Evolutionary conservation across 345 rosid genomes (phyloP), one percentile per base, ranked within the genome.

Genomic region (Corchorus capsularis): DNA sequence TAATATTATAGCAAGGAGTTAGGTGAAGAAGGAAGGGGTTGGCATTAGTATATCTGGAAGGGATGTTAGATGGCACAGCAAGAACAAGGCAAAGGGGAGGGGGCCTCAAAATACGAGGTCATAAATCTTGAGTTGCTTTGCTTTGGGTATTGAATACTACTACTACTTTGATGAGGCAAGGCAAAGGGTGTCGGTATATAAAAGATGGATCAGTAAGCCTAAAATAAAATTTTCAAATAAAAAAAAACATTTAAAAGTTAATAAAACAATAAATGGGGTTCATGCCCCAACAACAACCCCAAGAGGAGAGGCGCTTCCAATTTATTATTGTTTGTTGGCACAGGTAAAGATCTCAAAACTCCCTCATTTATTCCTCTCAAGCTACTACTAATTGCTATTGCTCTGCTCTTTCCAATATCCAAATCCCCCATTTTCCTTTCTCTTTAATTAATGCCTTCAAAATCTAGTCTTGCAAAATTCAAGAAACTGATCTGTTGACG

Each of bases 301-400:
- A 39, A 63, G 4, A 0, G 0, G 3, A n/a, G 10, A 41, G 49
- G 50, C 17, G 69, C 69, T 64, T 4, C 49, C 5, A 39, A 64
- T 64, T 64, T 64, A 64, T 64, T 64, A 41, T 41, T 64, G 69
- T 64, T 64, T 64, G 69, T 64, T 63, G 68, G 68, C 47, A 37
- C 68, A 34, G 47, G 68, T 63, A 37, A 34, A 37, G 12, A 0
- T 32, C 63, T 60, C 39, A 27, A 60, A 12, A 0, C 37, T 5
- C 39, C 63, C 17, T 22, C 63, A 60, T 60, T 60, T 60, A 60
- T 60, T 27, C 37, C 37, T 27, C 43, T 39, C 43, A 39, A 39
- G 43, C 43, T 39, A 39, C 43, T 39, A 39, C 43, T 39, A 39
- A 39, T 39, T 4, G 43, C 43, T 39, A 39, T 27, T 27, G 27